A percentile compares a stretch with the other conserved stretches of the same genome.
phyloP scores from a whole-genome alignment of 1,284 basidiomycete species.

The Ganoderma lingzhi region DNA sequence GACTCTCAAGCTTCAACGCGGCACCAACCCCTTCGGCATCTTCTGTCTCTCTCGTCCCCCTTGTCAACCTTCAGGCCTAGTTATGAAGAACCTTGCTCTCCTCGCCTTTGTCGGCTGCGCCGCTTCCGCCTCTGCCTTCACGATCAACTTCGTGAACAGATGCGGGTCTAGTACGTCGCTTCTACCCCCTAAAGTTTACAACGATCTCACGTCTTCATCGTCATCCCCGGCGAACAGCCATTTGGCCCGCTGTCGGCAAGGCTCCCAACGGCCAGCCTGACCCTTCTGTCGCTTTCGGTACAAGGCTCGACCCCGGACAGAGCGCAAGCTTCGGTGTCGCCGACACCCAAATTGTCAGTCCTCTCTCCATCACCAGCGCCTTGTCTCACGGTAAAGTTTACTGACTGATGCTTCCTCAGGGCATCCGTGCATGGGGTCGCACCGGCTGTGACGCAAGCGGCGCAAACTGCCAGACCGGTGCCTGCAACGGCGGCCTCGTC shows the following conservation, averaged over 20 bases:
- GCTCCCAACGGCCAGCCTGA: constrained; percentile 10
- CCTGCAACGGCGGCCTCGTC: constrained; percentile 8
- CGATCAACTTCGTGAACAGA: constrained; percentile 8
- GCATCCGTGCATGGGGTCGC: constrained; percentile 11
- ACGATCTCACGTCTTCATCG: not conserved
- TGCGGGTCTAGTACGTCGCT: constrained; percentile 1
- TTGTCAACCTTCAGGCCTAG: not conserved
- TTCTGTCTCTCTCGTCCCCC: not conserved
- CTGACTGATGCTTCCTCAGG: not conserved
- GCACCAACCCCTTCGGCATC: not conserved
- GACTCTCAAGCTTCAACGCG: not conserved
- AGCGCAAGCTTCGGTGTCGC: constrained; percentile 8
- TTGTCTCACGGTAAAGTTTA: not conserved
- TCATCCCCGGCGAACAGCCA: not conserved
- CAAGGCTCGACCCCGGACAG: constrained; percentile 1
- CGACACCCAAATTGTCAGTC: not conserved
- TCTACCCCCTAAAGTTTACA: not conserved
- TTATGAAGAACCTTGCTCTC: constrained; percentile 5
- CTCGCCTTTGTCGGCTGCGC: not conserved
- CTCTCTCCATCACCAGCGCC: not conserved
- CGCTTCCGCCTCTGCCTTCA: not conserved
- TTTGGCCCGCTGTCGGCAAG: constrained; percentile 7
- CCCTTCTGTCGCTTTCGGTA: not conserved
- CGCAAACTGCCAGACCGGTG: constrained; percentile 5
- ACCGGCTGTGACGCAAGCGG: constrained; percentile 1